phyloP scores from a whole-genome alignment of 2,329 filamentous ascomycete species.

The Botryotinia globosa region DNA sequence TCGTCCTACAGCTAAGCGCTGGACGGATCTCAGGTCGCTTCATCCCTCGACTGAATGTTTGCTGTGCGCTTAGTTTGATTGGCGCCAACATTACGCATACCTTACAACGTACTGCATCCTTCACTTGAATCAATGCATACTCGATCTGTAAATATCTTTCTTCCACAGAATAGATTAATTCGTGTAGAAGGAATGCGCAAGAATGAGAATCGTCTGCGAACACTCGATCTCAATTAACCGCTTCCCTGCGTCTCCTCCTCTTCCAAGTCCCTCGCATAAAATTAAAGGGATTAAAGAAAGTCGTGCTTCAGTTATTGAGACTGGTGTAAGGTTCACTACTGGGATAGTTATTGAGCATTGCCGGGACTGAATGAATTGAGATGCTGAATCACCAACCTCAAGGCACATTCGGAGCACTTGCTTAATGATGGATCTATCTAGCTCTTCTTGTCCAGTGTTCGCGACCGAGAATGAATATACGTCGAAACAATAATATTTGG shows the following conservation, averaged over 20 bases:
- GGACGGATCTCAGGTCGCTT: background rate
- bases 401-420: background rate
- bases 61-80: conserved; percentile 1
- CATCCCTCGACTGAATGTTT: background rate
- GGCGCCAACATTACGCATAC: background rate
- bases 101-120: background rate
- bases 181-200: background rate
- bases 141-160: background rate
- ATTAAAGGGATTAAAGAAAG: background rate
- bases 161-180: background rate
- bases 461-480: background rate
- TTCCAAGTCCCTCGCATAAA: background rate
- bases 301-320: background rate
- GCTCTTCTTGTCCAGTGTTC: background rate
- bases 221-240: background rate
- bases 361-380: background rate
- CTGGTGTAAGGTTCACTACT: background rate
- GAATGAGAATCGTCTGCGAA: background rate
- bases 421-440: background rate
- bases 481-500: background rate
- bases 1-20: background rate
- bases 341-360: no score
- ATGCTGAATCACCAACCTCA: background rate
- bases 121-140: background rate
- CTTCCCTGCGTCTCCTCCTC: background rate